Evolutionary conservation across 495 filamentous ascomycete species (phyloP), one percentile per base, ranked within the genome.

Genomic region (Penicillium pulvis): DNA sequence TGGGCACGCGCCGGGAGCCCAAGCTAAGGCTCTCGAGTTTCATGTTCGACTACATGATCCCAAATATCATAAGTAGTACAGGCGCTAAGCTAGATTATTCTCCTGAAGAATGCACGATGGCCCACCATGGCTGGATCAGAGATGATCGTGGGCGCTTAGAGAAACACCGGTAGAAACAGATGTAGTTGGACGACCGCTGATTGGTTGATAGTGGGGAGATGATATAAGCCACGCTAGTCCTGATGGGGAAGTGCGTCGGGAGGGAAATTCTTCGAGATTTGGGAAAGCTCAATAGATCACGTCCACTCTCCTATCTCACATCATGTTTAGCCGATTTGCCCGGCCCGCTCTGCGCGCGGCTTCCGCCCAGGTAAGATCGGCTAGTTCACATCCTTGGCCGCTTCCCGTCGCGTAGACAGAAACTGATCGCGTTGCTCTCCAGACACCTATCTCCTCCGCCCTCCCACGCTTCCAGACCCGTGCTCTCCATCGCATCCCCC

Each of bases 401-500:
- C 20, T 24, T 6, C 12, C 9, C 20, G 50, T 23, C 20, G 53
- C 33, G 44, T 35, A 23, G 46, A 14, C 36, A 44, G 56, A 61
- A 43, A 63, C 69, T 73, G 56, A 72, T 55, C 61, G 62, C 51
- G 51, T 58, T 58, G 52, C 44, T 60, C 39, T 50, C 51, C 54
- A 78, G 74, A 77, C 70, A 69, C 68, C 76, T 60, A 59, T 28
- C 28, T 28, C 68, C 64, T 75, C 72, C 68, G 69, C 73, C 57
- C 67, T 78, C 65, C 63, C 73, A 67, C 72, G 71, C 65, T 71
- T 71, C 62, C 77, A 79, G 65, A 67, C 53, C 58, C 77, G 77
- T 61, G 65, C 64, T 56, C 36, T 78, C 19, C 90, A 93, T 59
- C 56, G 67, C 26, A 71, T 91, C 23, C 88, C 88, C 9, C 57